phyloP scores from a whole-genome alignment of 2,329 filamentous ascomycete species.

The Verticillium nonalfalfae region DNA sequence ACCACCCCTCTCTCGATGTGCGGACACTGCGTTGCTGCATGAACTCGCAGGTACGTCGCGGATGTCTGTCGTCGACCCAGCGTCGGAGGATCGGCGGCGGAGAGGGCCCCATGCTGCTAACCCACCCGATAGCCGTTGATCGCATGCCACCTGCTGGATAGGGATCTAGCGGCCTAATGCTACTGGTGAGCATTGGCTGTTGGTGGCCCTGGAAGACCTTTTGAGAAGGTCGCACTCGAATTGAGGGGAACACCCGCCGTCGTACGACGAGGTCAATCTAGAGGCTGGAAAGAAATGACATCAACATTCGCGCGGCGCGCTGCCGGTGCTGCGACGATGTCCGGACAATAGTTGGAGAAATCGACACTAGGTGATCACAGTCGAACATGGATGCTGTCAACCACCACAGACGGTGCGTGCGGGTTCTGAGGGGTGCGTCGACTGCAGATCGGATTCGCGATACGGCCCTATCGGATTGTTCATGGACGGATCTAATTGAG shows the following conservation, averaged over 20 bases:
- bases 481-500: too few species aligned
- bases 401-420: too few species aligned
- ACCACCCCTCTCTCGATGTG: neutral
- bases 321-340: neutral
- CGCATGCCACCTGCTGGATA: constrained; percentile 2
- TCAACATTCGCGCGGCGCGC: neutral
- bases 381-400: too few species aligned
- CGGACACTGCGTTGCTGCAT: neutral
- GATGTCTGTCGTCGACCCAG: neutral
- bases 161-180: neutral
- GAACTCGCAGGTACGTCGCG: neutral
- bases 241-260: neutral
- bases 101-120: neutral
- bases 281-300: neutral
- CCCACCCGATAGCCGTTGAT: constrained; percentile 2
- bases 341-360: neutral
- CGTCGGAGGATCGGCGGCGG: neutral
- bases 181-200: neutral
- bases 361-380: neutral
- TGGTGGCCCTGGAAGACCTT: neutral
- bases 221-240: neutral
- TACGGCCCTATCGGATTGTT: too few species aligned
- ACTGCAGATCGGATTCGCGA: too few species aligned
- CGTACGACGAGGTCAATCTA: neutral
- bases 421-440: too few species aligned